Evolutionary conservation across 305 asterid genomes (phyloP).

Genomic region (Fraxinus angustifolia): DNA sequence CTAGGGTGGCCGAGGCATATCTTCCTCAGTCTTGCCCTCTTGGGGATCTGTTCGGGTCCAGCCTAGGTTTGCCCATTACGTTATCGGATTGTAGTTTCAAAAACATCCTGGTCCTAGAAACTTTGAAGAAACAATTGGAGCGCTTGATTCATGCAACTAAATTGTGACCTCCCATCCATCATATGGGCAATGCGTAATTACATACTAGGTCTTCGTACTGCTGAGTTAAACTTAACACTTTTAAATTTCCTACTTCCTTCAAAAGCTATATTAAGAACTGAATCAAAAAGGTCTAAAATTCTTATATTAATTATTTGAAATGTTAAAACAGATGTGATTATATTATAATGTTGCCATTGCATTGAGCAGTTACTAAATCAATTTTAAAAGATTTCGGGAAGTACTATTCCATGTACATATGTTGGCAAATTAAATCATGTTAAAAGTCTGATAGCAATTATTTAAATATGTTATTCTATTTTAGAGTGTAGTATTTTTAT

Average conservation of each 20-base stretch:
- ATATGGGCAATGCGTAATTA: neutral
- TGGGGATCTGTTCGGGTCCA: neutral
- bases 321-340: neutral
- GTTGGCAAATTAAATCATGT: neutral
- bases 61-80: neutral
- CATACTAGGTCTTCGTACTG: neutral
- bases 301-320: neutral
- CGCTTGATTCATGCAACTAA: neutral
- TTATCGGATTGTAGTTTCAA: neutral
- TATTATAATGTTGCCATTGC: neutral
- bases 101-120: neutral
- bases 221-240: neutral
- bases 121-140: neutral
- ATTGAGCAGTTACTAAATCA: neutral
- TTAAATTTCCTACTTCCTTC: neutral
- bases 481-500: neutral
- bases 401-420: neutral
- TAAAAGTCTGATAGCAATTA: neutral
- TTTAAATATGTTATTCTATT: neutral
- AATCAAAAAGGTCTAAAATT: neutral
- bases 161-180: neutral
- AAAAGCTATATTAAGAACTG: neutral
- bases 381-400: neutral
- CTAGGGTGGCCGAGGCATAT: neutral
- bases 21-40: neutral